Conservation (phyloP, 192 early-diverging fungal genomes). For the Lobosporangium transversale region DNA sequence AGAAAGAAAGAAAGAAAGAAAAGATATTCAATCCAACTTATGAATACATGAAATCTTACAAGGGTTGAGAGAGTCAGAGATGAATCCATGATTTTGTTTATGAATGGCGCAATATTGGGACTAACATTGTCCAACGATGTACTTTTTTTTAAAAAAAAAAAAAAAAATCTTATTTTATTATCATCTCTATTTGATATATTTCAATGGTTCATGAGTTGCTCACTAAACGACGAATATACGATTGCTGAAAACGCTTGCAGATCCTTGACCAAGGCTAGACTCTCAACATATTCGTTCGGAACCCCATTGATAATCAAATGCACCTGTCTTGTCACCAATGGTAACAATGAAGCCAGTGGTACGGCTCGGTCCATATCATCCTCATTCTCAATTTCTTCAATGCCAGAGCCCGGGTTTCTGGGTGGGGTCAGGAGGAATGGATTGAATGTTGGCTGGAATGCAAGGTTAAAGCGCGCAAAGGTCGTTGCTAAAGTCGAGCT, state of each 20-base stretch:
- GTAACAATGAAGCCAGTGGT: conserved; percentile 70
- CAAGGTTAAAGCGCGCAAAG: conserved; percentile 56
- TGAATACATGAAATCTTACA: no score
- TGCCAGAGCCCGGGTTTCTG: conserved; percentile 9
- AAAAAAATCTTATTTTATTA: no score
- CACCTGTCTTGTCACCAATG: conserved; percentile 72
- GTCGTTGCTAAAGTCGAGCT: conserved; percentile 52
- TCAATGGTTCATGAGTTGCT: conserved; percentile 19
- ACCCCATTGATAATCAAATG: conserved; percentile 78
- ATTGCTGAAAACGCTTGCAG: conserved; percentile 81
- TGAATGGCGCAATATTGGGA: no score
- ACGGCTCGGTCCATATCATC: conserved; percentile 51
- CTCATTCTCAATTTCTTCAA: conserved; percentile 68
- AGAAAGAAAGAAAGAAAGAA: no score
- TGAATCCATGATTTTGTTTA: no score
- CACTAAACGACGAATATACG: conserved; percentile 75
- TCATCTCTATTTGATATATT: no score
- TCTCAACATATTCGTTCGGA: conserved; percentile 78
- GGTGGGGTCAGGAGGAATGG: conserved; percentile 31
- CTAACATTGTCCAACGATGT: no score
- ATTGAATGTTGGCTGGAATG: conserved; percentile 50
- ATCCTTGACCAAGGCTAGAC: conserved; percentile 74
- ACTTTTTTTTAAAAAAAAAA: no score
- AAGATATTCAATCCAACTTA: no score
- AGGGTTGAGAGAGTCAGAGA: no score